Percentiles rank a stretch among this genome's conserved stretches.
Conservation (phyloP, 1,139 yeast genomes). For the Debaryomyces sp. region DNA sequence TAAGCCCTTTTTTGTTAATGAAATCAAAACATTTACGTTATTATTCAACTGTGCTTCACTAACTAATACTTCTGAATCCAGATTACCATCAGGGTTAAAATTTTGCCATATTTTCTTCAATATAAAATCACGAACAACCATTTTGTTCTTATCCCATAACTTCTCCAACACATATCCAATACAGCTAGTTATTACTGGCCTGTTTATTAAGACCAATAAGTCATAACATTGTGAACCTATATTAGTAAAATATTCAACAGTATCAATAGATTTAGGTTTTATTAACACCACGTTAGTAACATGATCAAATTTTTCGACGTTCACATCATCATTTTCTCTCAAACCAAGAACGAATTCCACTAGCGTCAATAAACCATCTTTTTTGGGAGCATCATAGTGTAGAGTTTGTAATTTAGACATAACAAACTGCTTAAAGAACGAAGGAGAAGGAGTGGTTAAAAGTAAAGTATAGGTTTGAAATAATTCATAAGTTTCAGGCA, state of each 20-base stretch:
- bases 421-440: constrained; percentile 46
- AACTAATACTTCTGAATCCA: constrained; percentile 28
- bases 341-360: constrained; percentile 79
- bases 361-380: constrained; percentile 69
- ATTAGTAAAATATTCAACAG: constrained; percentile 52
- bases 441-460: constrained; percentile 43
- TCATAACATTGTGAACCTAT: constrained; percentile 64
- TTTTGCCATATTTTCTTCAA: constrained; percentile 49
- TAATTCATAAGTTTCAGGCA: constrained; percentile 64
- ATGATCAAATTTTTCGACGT: constrained; percentile 63
- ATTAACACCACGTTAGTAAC: constrained; percentile 63
- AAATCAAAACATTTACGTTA: constrained; percentile 63
- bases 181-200: constrained; percentile 63
- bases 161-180: constrained; percentile 56
- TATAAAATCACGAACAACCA: constrained; percentile 62
- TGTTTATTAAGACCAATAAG: constrained; percentile 58
- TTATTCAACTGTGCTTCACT: constrained; percentile 59
- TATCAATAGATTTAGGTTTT: constrained; percentile 56
- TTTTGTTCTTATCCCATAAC: constrained; percentile 54
- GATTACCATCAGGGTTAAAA: constrained; percentile 23
- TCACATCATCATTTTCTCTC: constrained; percentile 71
- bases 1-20: constrained; percentile 57
- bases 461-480: constrained; percentile 58
- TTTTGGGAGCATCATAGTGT: constrained; percentile 53
- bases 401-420: constrained; percentile 51